phyloP scores from a whole-genome alignment of 345 rosid genomes.

The Salix udensis region DNA sequence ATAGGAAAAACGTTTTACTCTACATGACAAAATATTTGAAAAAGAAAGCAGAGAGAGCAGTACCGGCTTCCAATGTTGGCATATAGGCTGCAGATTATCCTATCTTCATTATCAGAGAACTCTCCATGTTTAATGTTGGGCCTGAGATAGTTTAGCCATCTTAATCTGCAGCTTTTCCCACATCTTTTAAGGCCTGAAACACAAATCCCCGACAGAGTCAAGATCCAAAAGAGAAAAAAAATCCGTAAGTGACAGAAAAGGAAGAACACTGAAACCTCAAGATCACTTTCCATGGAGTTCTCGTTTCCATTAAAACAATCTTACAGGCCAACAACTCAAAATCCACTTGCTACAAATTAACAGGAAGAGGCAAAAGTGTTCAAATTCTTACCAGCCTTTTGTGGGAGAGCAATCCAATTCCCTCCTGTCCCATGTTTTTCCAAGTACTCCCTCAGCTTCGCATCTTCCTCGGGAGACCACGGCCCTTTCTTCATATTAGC shows the following conservation, averaged over 20 bases:
- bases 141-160: conserved; percentile 36
- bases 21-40: not conserved
- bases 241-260: not conserved
- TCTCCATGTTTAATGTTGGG: conserved; percentile 36
- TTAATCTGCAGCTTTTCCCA: conserved; percentile 37
- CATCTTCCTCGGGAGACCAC: conserved; percentile 35
- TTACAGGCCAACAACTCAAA: not conserved
- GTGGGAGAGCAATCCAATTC: conserved; percentile 33
- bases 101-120: conserved; percentile 33
- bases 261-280: not conserved
- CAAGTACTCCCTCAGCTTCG: conserved; percentile 27
- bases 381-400: conserved; percentile 20
- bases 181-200: conserved; percentile 29
- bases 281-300: not conserved
- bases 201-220: not conserved
- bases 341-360: not conserved
- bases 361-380: not conserved
- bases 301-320: not conserved
- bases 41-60: not conserved
- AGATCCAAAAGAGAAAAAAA: not conserved
- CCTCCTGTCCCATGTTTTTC: conserved; percentile 22
- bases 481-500: conserved; percentile 31
- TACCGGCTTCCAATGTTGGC: conserved; percentile 38
- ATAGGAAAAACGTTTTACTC: not conserved
- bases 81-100: conserved; percentile 28